Conservation (phyloP, 2,329 filamentous ascomycete genomes). For the Verruconis gallopava region DNA sequence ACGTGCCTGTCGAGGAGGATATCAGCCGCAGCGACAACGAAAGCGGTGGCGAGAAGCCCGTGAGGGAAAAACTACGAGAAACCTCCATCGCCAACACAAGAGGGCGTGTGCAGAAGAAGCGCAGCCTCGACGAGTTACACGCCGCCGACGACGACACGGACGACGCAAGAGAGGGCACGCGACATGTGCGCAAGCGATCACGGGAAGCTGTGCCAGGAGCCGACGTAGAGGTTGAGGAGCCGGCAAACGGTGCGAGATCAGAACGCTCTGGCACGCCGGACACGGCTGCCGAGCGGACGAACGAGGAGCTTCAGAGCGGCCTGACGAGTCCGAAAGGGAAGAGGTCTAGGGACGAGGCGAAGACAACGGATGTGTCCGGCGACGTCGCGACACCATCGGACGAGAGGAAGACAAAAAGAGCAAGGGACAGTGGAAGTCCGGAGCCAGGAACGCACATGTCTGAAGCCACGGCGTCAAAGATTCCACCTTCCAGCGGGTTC, state of each 20-base stretch:
- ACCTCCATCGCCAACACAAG: conserved; percentile 38
- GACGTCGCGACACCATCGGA: conserved; percentile 12
- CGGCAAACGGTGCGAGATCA: conserved; percentile 12
- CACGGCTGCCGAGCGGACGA: conserved; percentile 3
- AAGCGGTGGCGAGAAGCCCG: conserved; percentile 39
- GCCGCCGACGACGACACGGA: conserved; percentile 25
- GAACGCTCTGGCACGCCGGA: conserved; percentile 8
- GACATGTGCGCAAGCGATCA: conserved; percentile 34
- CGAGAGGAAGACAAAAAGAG: conserved; percentile 24
- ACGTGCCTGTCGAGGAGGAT: conserved; percentile 16
- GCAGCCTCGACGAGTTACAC: conserved; percentile 33
- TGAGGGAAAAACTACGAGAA: conserved; percentile 48
- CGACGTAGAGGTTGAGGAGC: background rate
- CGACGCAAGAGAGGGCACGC: conserved; percentile 23
- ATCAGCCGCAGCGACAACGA: conserved; percentile 28
- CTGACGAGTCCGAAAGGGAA: conserved; percentile 36
- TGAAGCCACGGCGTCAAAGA: conserved; percentile 12
- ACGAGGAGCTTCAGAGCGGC: conserved; percentile 11
- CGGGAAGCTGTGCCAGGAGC: conserved; percentile 20
- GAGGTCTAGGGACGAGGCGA: conserved; percentile 26
- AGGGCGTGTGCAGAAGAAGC: conserved; percentile 29
- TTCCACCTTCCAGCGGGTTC: conserved; percentile 29
- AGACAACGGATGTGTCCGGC: conserved; percentile 10
- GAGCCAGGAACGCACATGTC: conserved; percentile 11
- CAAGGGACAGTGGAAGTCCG: conserved; percentile 21